Base-by-base conservation (phyloP, 2,329 filamentous ascomycete species). In the Diaporthe eres region DNA sequence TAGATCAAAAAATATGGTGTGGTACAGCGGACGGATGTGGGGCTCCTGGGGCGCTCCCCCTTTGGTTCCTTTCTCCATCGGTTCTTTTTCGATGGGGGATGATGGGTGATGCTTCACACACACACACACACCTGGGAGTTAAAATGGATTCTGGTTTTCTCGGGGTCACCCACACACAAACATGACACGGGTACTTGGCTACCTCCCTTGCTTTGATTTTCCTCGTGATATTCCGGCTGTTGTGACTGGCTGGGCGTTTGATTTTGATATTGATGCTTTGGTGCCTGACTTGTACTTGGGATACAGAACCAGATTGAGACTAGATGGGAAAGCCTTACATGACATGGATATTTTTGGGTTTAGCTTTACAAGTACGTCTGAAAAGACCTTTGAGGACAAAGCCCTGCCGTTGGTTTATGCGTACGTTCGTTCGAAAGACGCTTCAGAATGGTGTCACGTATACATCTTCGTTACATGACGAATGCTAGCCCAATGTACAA, bases 61-160 rank as follows among this genome's bases (percentile, higher is more conserved):
- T 47, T 49, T 12, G 34, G 25, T 47, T 49, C 25, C 19, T 34
- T 34, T 28, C 3, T n/a, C 61, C 61, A 44, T 61, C 60, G 19
- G 37, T 13, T 7, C 28, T 61, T 19, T 19, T 3, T 17, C 44
- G n/a, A 53, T 49, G 28, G 55, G 19, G 22, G 39, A 47, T 39
- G 65, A 76, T 63, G 72, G 72, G 25, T 67, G 67, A 61, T 47
- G 75, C 75, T 75, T 63, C 72, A 75, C 67, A 47, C 42, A 63
- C 17, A 68, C 67, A 71, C 15, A 49, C 22, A 72, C n/a, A 55
- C 47, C 65, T 57, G 61, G 60, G 37, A 70, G 72, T 76, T 76
- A 15, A 63, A 74, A 76, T 76, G 71, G 74, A 65, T 61, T 63
- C 13, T 76, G 71, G 65, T 58, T 65, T 76, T 74, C 63, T 76